phyloP scores from a whole-genome alignment of 2,329 filamentous ascomycete species.

The Epichloe scottii region DNA sequence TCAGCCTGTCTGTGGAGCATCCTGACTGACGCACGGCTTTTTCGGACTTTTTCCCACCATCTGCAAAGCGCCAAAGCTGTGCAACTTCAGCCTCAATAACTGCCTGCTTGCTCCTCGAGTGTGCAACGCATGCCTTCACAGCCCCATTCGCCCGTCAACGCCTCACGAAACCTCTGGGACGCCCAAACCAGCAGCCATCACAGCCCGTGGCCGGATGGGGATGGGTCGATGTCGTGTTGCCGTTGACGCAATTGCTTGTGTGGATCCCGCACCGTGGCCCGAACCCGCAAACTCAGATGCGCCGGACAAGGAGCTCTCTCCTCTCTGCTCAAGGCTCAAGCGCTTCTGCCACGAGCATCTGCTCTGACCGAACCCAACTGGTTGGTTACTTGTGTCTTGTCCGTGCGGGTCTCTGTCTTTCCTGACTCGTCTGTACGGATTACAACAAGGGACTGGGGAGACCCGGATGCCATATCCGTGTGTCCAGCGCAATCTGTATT shows the following conservation, averaged over 20 bases:
- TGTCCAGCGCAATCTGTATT: neutral
- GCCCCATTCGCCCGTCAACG: neutral
- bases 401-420: too few relatives aligned
- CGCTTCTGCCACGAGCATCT: too few relatives aligned
- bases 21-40: too few relatives aligned
- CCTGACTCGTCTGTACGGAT: too few relatives aligned
- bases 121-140: neutral
- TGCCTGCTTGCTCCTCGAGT: neutral
- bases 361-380: neutral
- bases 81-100: too few relatives aligned
- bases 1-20: too few relatives aligned
- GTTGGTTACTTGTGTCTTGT: neutral
- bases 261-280: neutral
- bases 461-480: neutral
- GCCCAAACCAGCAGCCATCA: neutral
- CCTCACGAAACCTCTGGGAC: neutral
- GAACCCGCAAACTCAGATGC: neutral
- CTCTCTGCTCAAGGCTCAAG: neutral
- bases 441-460: too few relatives aligned
- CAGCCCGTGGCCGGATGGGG: constrained; percentile 1
- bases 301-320: neutral
- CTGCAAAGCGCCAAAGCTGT: too few relatives aligned
- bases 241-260: neutral
- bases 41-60: too few relatives aligned
- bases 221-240: constrained; percentile 1